These are phyloP conservation scores for Leucocoprinus leucothites DNA, from an alignment of 768 basidiomycete species.

Conservation along the genomic window DNA sequence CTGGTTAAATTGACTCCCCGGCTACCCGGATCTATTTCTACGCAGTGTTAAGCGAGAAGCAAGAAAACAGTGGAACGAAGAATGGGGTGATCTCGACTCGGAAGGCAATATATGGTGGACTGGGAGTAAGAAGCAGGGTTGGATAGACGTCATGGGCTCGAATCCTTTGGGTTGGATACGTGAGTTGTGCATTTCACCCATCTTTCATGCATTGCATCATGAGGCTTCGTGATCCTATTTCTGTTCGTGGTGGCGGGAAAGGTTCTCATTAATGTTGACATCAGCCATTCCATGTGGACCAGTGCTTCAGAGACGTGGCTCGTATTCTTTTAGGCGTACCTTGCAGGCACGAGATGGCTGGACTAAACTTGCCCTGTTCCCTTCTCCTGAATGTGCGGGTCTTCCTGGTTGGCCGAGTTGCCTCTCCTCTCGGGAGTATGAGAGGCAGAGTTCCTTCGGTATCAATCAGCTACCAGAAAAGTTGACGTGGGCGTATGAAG, in stretches of 20 bases:
- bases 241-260: not conserved
- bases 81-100: constrained; percentile 73
- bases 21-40: not conserved
- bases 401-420: no score
- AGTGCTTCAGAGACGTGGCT: not conserved
- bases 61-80: constrained; percentile 59
- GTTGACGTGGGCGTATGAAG: not conserved
- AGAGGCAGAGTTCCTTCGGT: not conserved
- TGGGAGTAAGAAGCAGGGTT: constrained; percentile 58
- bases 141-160: constrained; percentile 82
- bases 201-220: not conserved
- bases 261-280: not conserved
- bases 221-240: not conserved
- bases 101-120: constrained; percentile 91
- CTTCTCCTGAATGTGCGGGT: no score
- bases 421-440: no score
- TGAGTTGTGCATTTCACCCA: constrained; percentile 40
- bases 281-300: not conserved
- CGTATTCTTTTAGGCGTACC: not conserved
- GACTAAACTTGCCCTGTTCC: no score
- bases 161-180: constrained; percentile 72
- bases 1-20: not conserved
- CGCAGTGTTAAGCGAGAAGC: constrained; percentile 50
- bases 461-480: not conserved
- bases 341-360: no score